A percentile compares a stretch with the other conserved stretches of the same genome.
Evolutionary conservation across 306 rosid species (phyloP).

Genomic region (Adenanthera pavonina): DNA sequence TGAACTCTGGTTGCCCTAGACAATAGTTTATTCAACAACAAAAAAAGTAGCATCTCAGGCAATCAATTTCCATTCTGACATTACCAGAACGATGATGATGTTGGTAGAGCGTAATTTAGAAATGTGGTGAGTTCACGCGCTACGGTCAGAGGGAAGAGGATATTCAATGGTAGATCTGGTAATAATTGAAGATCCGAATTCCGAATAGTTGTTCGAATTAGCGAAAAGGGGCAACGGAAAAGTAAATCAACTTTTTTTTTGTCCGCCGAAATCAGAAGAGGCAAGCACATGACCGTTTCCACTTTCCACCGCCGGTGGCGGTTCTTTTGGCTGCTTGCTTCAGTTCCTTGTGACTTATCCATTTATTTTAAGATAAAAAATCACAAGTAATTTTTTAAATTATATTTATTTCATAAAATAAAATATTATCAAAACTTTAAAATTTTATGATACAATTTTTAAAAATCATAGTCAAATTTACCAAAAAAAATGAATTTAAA

Average conservation of each 20-base stretch:
- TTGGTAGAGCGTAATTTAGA: neutral
- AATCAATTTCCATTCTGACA: neutral
- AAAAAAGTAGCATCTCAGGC: neutral
- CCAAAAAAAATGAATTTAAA: no score
- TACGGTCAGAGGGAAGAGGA: neutral
- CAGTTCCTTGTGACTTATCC: no score
- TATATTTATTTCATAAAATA: no score
- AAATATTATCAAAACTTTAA: no score
- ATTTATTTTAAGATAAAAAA: no score
- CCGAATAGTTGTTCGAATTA: neutral
- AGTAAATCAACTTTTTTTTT: neutral
- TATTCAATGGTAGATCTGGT: neutral
- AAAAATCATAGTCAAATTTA: no score
- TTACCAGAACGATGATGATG: neutral
- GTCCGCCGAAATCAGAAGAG: neutral
- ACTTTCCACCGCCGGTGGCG: neutral
- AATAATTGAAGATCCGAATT: conserved; percentile 15
- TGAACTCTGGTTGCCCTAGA: neutral
- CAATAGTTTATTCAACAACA: neutral
- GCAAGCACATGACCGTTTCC: neutral
- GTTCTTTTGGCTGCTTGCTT: neutral
- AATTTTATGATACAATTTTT: no score
- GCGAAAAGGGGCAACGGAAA: neutral
- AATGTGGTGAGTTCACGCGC: neutral
- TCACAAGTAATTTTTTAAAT: no score